These are phyloP conservation scores for Xylariaceae sp. DNA, from an alignment of 2,329 filamentous ascomycete species.

Conservation along the genomic window DNA sequence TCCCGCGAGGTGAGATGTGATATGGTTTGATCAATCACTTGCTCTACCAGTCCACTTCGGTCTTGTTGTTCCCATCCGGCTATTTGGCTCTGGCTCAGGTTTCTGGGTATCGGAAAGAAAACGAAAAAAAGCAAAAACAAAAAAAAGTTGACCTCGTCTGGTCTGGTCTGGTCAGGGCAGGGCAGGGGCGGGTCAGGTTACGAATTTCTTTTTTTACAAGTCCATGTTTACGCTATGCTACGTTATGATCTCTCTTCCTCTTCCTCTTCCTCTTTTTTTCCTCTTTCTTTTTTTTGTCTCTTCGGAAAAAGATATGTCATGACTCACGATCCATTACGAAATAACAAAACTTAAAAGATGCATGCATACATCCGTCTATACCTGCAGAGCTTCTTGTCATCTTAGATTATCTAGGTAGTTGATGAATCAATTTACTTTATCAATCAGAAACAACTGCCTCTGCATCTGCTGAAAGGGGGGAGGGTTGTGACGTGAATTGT, in stretches of 20 bases:
- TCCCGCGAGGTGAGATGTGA: constrained; percentile 12
- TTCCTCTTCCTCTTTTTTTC: neutral
- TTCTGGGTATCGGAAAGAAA: too few species aligned
- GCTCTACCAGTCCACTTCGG: neutral
- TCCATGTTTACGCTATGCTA: neutral
- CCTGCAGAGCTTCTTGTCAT: neutral
- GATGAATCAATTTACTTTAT: too few species aligned
- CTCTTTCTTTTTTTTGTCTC: neutral
- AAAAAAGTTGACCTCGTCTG: too few species aligned
- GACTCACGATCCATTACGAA: neutral
- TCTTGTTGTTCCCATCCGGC: neutral
- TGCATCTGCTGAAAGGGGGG: too few species aligned
- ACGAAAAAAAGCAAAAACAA: too few species aligned
- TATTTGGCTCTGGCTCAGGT: neutral
- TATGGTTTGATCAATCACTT: neutral
- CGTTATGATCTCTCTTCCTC: neutral
- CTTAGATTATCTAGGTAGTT: too few species aligned
- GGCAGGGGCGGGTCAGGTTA: neutral
- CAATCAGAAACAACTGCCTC: too few species aligned
- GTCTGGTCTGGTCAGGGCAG: too few species aligned
- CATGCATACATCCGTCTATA: neutral
- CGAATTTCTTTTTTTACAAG: neutral
- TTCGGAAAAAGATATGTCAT: neutral
- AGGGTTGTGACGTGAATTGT: too few species aligned
- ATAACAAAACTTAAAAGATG: neutral